Percentiles rank a stretch among this genome's conserved stretches.
These are phyloP conservation scores for Syzygium malaccense DNA, from an alignment of 441 rosid genomes.

Conservation along the genomic window DNA sequence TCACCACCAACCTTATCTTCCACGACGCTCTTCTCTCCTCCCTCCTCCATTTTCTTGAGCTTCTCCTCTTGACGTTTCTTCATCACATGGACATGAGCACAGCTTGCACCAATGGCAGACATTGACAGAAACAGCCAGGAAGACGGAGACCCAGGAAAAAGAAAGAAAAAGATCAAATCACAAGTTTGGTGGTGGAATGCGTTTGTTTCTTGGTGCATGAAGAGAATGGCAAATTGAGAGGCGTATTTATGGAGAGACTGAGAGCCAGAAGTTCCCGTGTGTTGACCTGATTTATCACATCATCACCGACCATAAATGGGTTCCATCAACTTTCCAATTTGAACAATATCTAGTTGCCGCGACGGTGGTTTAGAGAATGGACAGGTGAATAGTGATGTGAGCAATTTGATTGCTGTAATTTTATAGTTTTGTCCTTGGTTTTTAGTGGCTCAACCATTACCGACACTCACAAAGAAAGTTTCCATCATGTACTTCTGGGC, in stretches of 20 bases:
- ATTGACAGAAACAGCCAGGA: background rate
- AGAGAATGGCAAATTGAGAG: background rate
- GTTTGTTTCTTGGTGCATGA: background rate
- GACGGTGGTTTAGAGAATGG: background rate
- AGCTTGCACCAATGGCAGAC: constrained; percentile 4
- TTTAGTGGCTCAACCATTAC: background rate
- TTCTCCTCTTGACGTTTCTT: constrained; percentile 12
- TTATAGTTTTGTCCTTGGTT: background rate
- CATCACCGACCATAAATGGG: background rate
- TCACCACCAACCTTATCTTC: background rate
- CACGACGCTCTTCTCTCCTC: background rate
- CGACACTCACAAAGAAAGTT: background rate
- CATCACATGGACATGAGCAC: constrained; percentile 9
- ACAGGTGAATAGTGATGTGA: background rate
- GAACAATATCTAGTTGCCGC: background rate
- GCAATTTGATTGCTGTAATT: background rate
- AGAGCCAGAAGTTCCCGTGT: background rate
- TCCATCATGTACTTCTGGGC: background rate
- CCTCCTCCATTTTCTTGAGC: background rate
- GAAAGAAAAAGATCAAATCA: background rate
- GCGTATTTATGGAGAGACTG: background rate
- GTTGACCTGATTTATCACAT: background rate
- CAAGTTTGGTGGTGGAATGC: background rate
- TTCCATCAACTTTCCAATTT: background rate
- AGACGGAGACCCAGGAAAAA: background rate